Evolutionary conservation across 2,329 filamentous ascomycete species (phyloP).

Genomic region (Plenodomus tracheiphilus): DNA sequence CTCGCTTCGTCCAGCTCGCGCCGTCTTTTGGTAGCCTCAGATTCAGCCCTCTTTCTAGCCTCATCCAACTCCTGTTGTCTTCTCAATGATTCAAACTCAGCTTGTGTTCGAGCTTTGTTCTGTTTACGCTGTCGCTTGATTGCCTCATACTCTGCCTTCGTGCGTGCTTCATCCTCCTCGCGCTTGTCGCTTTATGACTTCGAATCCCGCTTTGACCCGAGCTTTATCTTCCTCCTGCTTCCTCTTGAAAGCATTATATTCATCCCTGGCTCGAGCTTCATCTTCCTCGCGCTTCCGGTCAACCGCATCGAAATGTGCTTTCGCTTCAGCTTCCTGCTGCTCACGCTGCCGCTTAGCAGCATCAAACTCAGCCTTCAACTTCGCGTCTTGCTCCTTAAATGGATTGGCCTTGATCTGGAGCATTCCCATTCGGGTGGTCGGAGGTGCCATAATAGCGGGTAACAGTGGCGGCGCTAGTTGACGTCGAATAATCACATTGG

Average conservation of each 20-base stretch:
- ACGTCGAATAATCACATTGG: not conserved
- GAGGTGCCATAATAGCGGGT: not conserved
- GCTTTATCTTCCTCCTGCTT: too few relatives aligned
- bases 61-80: not conserved
- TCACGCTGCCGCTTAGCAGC: not conserved
- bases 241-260: too few relatives aligned
- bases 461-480: not conserved
- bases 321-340: not conserved
- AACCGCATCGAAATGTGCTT: not conserved
- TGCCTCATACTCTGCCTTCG: not conserved
- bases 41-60: not conserved
- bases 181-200: too few relatives aligned
- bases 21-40: not conserved
- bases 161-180: not conserved
- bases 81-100: not conserved
- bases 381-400: not conserved
- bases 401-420: not conserved
- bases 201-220: too few relatives aligned
- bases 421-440: not conserved
- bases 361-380: not conserved
- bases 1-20: not conserved
- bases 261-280: not conserved
- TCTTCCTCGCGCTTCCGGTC: not conserved
- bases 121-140: not conserved
- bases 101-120: not conserved